Percentiles rank a stretch among this genome's conserved stretches.
phyloP scores from a whole-genome alignment of 2,329 filamentous ascomycete species.

The Pestalotiopsis sp. region DNA sequence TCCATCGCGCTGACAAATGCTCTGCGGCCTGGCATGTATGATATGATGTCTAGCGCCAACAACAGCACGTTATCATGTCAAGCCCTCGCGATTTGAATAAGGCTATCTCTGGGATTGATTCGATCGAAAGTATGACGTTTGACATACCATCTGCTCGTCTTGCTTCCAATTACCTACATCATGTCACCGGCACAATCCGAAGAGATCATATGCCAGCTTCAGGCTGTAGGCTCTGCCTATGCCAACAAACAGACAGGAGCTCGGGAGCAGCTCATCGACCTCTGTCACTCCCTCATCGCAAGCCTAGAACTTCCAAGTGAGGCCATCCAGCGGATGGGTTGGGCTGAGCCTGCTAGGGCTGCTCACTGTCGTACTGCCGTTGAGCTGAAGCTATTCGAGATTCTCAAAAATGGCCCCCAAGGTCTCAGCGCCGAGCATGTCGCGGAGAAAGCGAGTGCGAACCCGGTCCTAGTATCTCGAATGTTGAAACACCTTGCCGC shows the following conservation, averaged over 20 bases:
- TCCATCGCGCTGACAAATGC: too few relatives aligned
- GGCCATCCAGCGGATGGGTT: conserved; percentile 36
- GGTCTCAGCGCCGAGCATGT: conserved; percentile 29
- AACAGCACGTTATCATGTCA: too few relatives aligned
- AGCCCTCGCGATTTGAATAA: too few relatives aligned
- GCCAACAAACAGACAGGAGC: conserved; percentile 34
- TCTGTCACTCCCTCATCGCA: conserved; percentile 35
- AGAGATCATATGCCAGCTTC: conserved; percentile 19
- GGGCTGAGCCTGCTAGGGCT: conserved; percentile 40
- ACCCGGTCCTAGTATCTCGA: conserved; percentile 29
- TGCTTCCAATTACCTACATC: too few relatives aligned
- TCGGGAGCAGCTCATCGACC: conserved; percentile 38
- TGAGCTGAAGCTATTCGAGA: conserved; percentile 37
- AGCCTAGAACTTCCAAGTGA: conserved; percentile 40
- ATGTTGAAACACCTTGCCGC: conserved; percentile 39
- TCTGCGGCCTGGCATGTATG: too few relatives aligned
- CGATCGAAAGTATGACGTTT: too few relatives aligned
- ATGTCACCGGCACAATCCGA: neutral
- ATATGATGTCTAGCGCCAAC: too few relatives aligned
- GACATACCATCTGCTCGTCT: too few relatives aligned
- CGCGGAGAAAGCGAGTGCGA: conserved; percentile 31
- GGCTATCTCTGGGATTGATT: too few relatives aligned
- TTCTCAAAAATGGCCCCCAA: conserved; percentile 26
- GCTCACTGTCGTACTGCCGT: conserved; percentile 38
- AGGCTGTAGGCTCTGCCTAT: conserved; percentile 31